A percentile compares a stretch with the other conserved stretches of the same genome.
Conservation (phyloP, 1,139 yeast species). For the Saccharomyces hybrid region DNA sequence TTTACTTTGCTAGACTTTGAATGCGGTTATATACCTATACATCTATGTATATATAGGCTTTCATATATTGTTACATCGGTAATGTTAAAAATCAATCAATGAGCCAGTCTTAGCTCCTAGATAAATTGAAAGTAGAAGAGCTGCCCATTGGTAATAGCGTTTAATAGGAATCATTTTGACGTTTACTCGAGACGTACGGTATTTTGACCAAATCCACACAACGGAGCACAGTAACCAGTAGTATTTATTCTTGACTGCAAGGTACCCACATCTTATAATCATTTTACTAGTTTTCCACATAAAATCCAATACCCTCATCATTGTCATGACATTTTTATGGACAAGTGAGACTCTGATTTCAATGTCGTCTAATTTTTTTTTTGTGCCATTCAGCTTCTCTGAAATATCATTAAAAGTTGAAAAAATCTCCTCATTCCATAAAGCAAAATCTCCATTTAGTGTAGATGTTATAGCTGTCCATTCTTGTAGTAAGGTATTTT, state of each 20-base stretch:
- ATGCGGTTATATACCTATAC: not conserved
- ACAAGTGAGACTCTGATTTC: slow-evolving; percentile 3
- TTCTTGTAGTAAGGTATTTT: slow-evolving; percentile 9
- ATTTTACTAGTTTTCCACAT: not conserved
- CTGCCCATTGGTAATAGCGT: not conserved
- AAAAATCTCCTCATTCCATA: slow-evolving; percentile 11
- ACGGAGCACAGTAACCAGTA: not conserved
- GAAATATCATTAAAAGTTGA: slow-evolving; percentile 9
- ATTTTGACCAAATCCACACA: not conserved
- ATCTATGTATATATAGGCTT: not conserved
- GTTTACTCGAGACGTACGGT: not conserved
- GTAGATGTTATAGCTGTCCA: slow-evolving; percentile 9
- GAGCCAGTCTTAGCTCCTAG: not conserved
- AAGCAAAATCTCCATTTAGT: slow-evolving; percentile 7
- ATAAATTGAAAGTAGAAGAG: not conserved
- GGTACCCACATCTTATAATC: not conserved
- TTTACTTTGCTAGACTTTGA: no score
- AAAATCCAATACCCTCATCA: not conserved
- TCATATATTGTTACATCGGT: not conserved
- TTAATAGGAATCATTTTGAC: not conserved
- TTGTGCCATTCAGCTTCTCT: slow-evolving; percentile 9
- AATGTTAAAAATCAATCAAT: not conserved
- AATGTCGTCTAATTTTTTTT: slow-evolving; percentile 10
- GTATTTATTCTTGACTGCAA: not conserved
- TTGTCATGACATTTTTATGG: not conserved